These are phyloP conservation scores for Exophiala alcalophila DNA, from an alignment of 2,329 filamentous ascomycete genomes.

Conservation along the genomic window DNA sequence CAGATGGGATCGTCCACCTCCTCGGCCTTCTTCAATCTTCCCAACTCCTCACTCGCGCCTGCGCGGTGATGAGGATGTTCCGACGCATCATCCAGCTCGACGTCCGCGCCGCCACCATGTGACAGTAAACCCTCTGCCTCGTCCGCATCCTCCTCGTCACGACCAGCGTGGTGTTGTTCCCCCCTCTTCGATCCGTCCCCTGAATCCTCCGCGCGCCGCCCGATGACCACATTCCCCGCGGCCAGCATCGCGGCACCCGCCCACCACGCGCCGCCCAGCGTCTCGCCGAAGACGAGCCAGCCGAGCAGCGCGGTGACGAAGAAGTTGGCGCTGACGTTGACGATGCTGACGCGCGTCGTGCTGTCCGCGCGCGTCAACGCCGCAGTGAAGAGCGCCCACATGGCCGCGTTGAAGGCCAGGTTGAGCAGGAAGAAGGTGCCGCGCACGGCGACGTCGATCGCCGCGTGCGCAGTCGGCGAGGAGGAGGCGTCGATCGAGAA, in stretches of 20 bases:
- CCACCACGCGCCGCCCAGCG: slow-evolving; percentile 59
- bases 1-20: slow-evolving; percentile 25
- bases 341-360: slow-evolving; percentile 61
- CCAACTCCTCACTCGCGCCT: slow-evolving; percentile 13
- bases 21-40: slow-evolving; percentile 15
- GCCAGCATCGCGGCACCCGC: slow-evolving; percentile 59
- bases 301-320: slow-evolving; percentile 60
- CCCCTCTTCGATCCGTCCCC: slow-evolving; percentile 17
- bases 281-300: slow-evolving; percentile 56
- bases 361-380: slow-evolving; percentile 59
- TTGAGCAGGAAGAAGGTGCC: slow-evolving; percentile 59
- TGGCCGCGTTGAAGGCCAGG: slow-evolving; percentile 60
- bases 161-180: slow-evolving; percentile 16
- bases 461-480: slow-evolving; percentile 42
- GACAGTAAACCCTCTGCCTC: slow-evolving; percentile 20
- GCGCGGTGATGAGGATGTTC: too few relatives aligned
- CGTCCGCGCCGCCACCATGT: slow-evolving; percentile 4
- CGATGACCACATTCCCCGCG: slow-evolving; percentile 61
- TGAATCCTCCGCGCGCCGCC: slow-evolving; percentile 52
- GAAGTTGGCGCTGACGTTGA: slow-evolving; percentile 64
- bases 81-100: slow-evolving; percentile 22
- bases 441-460: slow-evolving; percentile 48
- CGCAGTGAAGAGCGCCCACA: slow-evolving; percentile 64
- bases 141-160: slow-evolving; percentile 14
- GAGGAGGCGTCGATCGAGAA: too few relatives aligned